phyloP scores from a whole-genome alignment of 768 basidiomycete genomes.

The Lentinula lateritia region DNA sequence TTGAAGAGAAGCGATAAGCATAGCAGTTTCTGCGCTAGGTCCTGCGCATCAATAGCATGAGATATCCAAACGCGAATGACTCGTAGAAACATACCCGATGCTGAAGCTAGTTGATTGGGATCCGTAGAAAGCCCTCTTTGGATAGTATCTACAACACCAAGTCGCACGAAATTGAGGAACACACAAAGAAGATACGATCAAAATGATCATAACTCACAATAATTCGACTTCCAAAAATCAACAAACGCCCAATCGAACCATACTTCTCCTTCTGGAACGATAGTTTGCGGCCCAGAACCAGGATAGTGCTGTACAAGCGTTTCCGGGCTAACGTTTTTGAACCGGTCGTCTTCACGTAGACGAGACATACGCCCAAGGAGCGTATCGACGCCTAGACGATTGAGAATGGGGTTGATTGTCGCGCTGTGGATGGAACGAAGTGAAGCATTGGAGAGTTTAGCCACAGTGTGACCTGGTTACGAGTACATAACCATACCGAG shows the following conservation, averaged over 20 bases:
- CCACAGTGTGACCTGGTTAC: too few relatives aligned
- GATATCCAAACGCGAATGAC: background rate
- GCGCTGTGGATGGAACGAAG: slow-evolving; percentile 35
- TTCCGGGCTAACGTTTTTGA: slow-evolving; percentile 87
- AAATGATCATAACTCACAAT: slow-evolving; percentile 52
- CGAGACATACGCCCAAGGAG: slow-evolving; percentile 83
- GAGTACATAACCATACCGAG: slow-evolving; percentile 48
- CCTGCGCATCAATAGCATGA: slow-evolving; percentile 27
- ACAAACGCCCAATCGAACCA: slow-evolving; percentile 99
- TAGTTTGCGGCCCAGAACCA: slow-evolving; percentile 26
- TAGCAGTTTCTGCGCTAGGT: slow-evolving; percentile 69
- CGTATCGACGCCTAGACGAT: slow-evolving; percentile 84
- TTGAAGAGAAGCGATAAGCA: slow-evolving; percentile 79
- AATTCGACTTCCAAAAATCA: slow-evolving; percentile 98
- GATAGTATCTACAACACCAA: slow-evolving; percentile 50
- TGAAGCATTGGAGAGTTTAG: too few relatives aligned
- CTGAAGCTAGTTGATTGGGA: slow-evolving; percentile 57
- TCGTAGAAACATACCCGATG: slow-evolving; percentile 41
- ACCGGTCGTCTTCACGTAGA: slow-evolving; percentile 87
- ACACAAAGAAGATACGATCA: background rate
- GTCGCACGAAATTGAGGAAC: background rate
- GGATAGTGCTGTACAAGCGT: slow-evolving; percentile 55
- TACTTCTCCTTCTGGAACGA: slow-evolving; percentile 69
- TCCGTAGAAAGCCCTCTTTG: slow-evolving; percentile 69
- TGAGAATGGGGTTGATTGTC: slow-evolving; percentile 86